Evolutionary conservation across 805 yeast species (phyloP), one percentile per base, ranked within the genome.

Genomic region (Sugiyamaella mastotermitis): DNA sequence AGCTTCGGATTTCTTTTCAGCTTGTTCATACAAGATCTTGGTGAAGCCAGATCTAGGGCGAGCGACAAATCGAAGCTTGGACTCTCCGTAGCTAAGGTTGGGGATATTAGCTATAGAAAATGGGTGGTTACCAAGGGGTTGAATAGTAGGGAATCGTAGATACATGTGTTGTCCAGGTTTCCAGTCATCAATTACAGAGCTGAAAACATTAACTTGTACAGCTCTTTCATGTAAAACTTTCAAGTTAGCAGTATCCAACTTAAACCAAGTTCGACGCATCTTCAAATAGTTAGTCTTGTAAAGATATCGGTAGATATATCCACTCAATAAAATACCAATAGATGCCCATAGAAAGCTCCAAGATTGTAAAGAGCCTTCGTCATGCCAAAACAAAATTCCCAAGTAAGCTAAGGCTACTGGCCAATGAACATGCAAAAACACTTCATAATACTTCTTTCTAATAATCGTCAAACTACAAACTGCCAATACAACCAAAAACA

Each of bases 51-150:
- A 22, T 14, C 33, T 34, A 5, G 51, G 42, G 36, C 65, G 58
- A 21, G 70, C 61, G 2, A 72, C 53, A 35, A 72, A 55, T 17
- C 53, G 61, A 50, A 72, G 61, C 27, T 61, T 20, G 10, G 38
- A 11, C 8, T 23, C 7, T 15, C 33, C 33, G 18, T 17, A 11
- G 11, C 22, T n/a, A n/a, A 25, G 6, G 11, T 25, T 19, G 14
- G 19, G 25, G 11, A 23, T 27, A n/a, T 14, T n/a, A 2, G 42
- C 41, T 6, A 47, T 33, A 3, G 49, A 35, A 33, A 47, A 47
- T 15, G 51, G 51, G 27, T 47, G 51, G 33, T 46, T 45, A 5
- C 42, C 44, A 10, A 39, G 26, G 5, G 46, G 40, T 30, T 45
- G 45, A 13, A 46, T 25, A 2, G 21, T 9, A 5, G 38, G 32